phyloP scores from a whole-genome alignment of 139 green algal genomes.

The Medakamo hakoo region DNA sequence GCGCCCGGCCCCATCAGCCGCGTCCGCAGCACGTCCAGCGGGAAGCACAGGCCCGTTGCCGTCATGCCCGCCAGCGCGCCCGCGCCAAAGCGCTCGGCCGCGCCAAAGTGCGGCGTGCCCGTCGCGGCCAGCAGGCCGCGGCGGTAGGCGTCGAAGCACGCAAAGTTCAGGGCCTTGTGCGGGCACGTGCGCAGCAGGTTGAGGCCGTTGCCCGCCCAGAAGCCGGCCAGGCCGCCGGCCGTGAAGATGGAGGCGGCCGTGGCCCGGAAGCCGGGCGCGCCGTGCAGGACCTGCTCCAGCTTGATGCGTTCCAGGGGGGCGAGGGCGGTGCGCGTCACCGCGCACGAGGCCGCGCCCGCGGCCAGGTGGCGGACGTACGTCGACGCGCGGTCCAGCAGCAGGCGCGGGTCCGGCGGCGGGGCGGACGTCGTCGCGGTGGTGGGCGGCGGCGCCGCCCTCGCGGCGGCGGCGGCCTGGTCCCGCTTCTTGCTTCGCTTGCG shows the following conservation, averaged over 20 bases:
- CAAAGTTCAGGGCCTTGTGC: slow-evolving; percentile 5
- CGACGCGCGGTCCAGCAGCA: background rate
- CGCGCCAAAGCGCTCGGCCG: slow-evolving; percentile 17
- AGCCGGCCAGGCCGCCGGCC: background rate
- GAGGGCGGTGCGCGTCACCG: background rate
- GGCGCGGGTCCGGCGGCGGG: too few relatives aligned
- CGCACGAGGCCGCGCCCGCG: background rate
- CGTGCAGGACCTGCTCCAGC: background rate
- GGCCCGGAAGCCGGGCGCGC: background rate
- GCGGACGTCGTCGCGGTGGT: too few relatives aligned
- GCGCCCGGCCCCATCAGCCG: slow-evolving; percentile 30
- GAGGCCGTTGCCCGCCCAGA: slow-evolving; percentile 7
- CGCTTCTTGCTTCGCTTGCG: too few relatives aligned
- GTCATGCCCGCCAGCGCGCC: slow-evolving; percentile 41
- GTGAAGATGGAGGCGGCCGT: background rate
- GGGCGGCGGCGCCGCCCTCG: too few relatives aligned
- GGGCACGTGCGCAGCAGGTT: slow-evolving; percentile 20
- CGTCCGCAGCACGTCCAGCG: slow-evolving; percentile 58
- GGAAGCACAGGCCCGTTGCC: slow-evolving; percentile 55
- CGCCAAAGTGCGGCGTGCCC: background rate
- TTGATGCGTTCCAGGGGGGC: background rate
- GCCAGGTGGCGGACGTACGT: background rate
- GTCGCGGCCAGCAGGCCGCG: background rate
- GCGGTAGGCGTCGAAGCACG: background rate
- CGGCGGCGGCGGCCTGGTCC: too few relatives aligned